Evolutionary conservation across 257 asterid species (phyloP), one percentile per base, ranked within the genome.

Genomic region (Cruciata laevipes): DNA sequence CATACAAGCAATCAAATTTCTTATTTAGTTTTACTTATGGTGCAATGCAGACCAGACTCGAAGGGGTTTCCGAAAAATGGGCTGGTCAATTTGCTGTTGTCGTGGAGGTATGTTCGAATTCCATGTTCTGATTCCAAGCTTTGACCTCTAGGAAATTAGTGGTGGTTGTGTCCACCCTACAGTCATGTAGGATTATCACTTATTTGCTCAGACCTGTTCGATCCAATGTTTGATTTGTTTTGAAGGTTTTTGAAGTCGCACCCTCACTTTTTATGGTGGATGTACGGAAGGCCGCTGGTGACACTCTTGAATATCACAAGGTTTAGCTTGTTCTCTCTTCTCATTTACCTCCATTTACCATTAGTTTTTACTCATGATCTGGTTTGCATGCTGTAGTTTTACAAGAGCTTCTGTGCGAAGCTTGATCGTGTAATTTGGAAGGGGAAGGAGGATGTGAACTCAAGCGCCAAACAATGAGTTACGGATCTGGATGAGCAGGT

Each of bases 261-360:
- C 88, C 95, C 14, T 82, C 96, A 63, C 97, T 93, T 76, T 93
- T 85, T 71, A 90, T 90, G 99, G 97, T 90, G 74, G 99, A 93
- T 67, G 95, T 86, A 52, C 87, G 99, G 38, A 89, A 89, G 80
- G 90, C 94, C 63, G 95, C 96, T 40, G 99, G 97, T 59, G 98
- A 85, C 70, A 88, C 96, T 58, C 86, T 93, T 67, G 97, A 93
- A 75, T 93, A 89, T 79, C 97, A 93, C 75, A 86, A 84, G 94
- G 96, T 89, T 89, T 37, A 47, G 76, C 65, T 71, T 70, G 55
- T 58, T 71, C 38, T 14, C 23, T 9, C 52, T 60, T 52, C 24
- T 57, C 24, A 24, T 21, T 33, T 70, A 65, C 9, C 61, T 21
- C 18, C 17, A 25, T 20, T 7, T 7, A 23, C 47, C 21, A 17